Percentiles rank a stretch among this genome's conserved stretches.
phyloP scores from a whole-genome alignment of 2,329 filamentous ascomycete species.

The Hypoxylon sp. region DNA sequence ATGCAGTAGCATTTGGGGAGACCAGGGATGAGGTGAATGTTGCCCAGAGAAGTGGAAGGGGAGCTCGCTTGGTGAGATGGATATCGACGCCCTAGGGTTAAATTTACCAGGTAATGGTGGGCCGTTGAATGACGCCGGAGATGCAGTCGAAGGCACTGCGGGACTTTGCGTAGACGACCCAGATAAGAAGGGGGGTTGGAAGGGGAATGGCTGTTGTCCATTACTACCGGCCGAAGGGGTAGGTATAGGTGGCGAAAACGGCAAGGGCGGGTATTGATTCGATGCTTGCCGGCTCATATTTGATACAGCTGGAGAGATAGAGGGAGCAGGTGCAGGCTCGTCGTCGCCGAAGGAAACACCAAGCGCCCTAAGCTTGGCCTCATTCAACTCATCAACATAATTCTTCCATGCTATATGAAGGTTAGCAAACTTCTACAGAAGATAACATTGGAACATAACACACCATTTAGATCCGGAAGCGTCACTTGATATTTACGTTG shows the following conservation, averaged over 20 bases:
- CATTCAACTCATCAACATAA: slow-evolving; percentile 86
- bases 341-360: slow-evolving; percentile 87
- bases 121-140: slow-evolving; percentile 78
- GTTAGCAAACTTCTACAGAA: slow-evolving; percentile 34
- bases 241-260: slow-evolving; percentile 87
- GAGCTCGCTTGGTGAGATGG: slow-evolving; percentile 73
- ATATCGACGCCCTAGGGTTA: slow-evolving; percentile 81
- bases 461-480: slow-evolving; percentile 77
- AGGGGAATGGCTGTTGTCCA: slow-evolving; percentile 68
- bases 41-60: slow-evolving; percentile 77
- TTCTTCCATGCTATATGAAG: slow-evolving; percentile 71
- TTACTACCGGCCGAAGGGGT: slow-evolving; percentile 84
- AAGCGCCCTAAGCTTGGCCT: slow-evolving; percentile 92
- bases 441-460: slow-evolving; percentile 45
- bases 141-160: slow-evolving; percentile 74
- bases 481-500: slow-evolving; percentile 71
- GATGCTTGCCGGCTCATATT: slow-evolving; percentile 78
- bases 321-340: slow-evolving; percentile 72
- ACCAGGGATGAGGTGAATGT: slow-evolving; percentile 72
- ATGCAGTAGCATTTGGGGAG: slow-evolving; percentile 68
- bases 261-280: slow-evolving; percentile 79
- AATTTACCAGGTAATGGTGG: slow-evolving; percentile 68
- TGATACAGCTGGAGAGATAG: slow-evolving; percentile 76
- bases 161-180: slow-evolving; percentile 75
- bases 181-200: slow-evolving; percentile 72